Percentiles rank a stretch among this genome's conserved stretches.
Conservation (phyloP, 2,329 filamentous ascomycete genomes). For the Xylaria sp. region DNA sequence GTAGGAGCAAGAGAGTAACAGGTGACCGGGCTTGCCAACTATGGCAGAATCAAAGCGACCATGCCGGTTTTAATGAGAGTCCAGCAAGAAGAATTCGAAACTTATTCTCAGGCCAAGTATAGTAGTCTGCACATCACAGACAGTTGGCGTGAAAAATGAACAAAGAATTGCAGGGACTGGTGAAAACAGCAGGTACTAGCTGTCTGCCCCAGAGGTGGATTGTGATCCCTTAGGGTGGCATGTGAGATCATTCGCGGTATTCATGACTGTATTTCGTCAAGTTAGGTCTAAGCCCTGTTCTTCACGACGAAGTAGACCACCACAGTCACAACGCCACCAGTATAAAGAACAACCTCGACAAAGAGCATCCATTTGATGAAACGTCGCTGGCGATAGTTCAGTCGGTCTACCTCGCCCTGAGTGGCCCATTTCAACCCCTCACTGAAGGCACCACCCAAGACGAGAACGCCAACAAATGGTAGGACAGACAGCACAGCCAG, state of each 20-base stretch:
- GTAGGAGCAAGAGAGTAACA: slow-evolving; percentile 3
- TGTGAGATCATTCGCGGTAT: background rate
- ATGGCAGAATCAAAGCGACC: background rate
- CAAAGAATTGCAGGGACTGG: background rate
- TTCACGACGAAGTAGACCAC: slow-evolving; percentile 40
- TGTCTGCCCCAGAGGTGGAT: background rate
- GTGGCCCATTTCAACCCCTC: slow-evolving; percentile 61
- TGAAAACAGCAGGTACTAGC: background rate
- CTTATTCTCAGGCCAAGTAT: background rate
- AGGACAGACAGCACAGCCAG: slow-evolving; percentile 56
- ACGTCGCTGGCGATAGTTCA: slow-evolving; percentile 53
- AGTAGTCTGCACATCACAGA: too few species aligned
- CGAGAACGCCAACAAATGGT: slow-evolving; percentile 60
- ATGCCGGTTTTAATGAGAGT: background rate
- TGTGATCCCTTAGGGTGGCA: background rate
- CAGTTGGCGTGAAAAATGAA: background rate
- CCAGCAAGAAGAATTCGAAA: background rate
- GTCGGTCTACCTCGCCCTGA: slow-evolving; percentile 54
- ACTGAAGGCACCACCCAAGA: slow-evolving; percentile 58
- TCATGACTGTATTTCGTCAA: background rate
- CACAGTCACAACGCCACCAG: slow-evolving; percentile 32
- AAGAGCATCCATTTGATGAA: slow-evolving; percentile 45
- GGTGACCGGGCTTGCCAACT: background rate
- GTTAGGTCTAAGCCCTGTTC: slow-evolving; percentile 12
- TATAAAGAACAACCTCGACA: slow-evolving; percentile 33